Evolutionary conservation across 805 yeast genomes (phyloP).

Genomic region (Saccharomycopsis olivae): DNA sequence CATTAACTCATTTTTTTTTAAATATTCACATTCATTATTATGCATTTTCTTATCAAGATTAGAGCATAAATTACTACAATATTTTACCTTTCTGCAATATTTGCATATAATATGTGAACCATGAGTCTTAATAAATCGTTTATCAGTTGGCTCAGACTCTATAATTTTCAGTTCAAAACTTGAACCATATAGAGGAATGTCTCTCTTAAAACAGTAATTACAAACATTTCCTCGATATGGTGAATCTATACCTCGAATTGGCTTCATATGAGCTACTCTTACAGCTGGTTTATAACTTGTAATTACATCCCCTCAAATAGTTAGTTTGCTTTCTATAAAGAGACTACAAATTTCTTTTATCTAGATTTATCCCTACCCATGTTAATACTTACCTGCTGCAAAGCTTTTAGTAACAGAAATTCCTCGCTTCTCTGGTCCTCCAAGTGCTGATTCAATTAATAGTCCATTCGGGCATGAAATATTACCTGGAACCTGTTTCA

Average conservation of each 20-base stretch:
- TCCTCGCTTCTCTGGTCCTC: no score
- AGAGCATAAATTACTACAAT: slow-evolving; percentile 7
- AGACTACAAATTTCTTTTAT: no score
- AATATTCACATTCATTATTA: slow-evolving; percentile 9
- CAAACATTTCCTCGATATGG: background rate
- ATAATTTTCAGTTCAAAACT: background rate
- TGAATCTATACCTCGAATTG: no score
- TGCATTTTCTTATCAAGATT: slow-evolving; percentile 5
- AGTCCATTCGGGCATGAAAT: no score
- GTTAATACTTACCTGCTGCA: no score
- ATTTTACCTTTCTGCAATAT: background rate
- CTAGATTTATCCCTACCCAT: no score
- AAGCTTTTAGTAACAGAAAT: no score
- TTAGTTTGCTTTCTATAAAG: no score
- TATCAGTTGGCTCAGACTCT: background rate
- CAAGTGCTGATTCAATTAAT: no score
- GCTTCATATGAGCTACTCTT: background rate
- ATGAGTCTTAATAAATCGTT: background rate
- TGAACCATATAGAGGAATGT: background rate
- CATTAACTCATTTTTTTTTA: background rate
- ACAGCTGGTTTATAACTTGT: no score
- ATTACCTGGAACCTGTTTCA: no score
- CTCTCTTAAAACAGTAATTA: background rate
- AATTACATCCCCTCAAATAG: no score
- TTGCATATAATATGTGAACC: background rate